Percentiles rank a stretch among this genome's conserved stretches.
These are phyloP conservation scores for Marchantia paleacea DNA, from an alignment of 225 moss, liverwort and hornwort species.

Conservation along the genomic window DNA sequence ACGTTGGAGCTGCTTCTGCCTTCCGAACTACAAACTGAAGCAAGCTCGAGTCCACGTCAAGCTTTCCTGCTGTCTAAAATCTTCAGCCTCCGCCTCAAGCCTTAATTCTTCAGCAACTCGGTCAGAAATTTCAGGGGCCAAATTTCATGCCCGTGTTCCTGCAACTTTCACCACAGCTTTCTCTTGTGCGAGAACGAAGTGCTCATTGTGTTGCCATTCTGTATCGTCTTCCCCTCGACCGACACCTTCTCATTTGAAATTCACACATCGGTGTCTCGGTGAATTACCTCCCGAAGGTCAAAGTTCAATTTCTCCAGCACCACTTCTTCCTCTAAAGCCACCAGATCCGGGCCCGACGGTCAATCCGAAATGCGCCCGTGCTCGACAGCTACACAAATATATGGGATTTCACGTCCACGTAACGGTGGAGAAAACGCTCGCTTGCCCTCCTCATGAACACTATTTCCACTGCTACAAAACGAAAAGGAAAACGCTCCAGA, in stretches of 20 bases:
- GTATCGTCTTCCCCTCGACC: background rate
- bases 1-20: background rate
- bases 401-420: background rate
- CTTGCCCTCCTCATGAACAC: background rate
- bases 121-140: background rate
- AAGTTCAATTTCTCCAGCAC: background rate
- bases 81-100: background rate
- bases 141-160: background rate
- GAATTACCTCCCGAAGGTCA: background rate
- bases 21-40: background rate
- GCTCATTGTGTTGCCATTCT: background rate
- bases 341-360: background rate
- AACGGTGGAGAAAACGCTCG: background rate
- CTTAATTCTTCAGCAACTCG: background rate
- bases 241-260: background rate
- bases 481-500: constrained; percentile 8
- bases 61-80: background rate
- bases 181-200: background rate
- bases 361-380: background rate
- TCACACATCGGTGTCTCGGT: background rate
- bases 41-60: background rate
- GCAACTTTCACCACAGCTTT: background rate
- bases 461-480: background rate
- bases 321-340: background rate
- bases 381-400: background rate